A percentile compares a stretch with the other conserved stretches of the same genome.
Conservation (phyloP, 176 grass and related monocot species). For the Typha latifolia region DNA sequence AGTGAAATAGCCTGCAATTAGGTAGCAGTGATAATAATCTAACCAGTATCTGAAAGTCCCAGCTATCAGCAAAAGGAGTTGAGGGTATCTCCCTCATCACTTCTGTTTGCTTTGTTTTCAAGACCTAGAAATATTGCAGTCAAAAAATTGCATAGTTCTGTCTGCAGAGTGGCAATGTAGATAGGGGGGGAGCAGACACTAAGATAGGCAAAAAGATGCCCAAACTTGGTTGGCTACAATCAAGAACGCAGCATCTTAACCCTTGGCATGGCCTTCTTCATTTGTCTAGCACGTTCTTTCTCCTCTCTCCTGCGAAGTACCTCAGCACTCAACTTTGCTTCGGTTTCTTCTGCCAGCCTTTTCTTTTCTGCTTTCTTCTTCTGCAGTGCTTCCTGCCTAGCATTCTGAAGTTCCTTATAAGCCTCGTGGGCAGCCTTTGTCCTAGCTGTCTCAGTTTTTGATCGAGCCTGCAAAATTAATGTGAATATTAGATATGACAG, state of each 20-base stretch:
- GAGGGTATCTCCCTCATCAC: too few species aligned
- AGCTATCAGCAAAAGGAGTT: too few species aligned
- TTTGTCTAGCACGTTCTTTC: slow-evolving; percentile 71
- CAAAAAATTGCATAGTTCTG: too few species aligned
- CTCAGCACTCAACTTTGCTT: slow-evolving; percentile 68
- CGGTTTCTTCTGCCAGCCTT: slow-evolving; percentile 60
- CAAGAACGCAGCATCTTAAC: slow-evolving; percentile 82
- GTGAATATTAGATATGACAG: background rate
- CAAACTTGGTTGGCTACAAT: background rate
- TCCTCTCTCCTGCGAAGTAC: slow-evolving; percentile 83
- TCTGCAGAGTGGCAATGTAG: too few species aligned
- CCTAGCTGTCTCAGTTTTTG: slow-evolving; percentile 78
- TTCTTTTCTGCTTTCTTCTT: slow-evolving; percentile 77
- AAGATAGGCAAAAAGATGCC: too few species aligned
- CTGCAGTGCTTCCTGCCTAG: slow-evolving; percentile 60
- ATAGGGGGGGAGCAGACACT: too few species aligned
- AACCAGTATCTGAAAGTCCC: too few species aligned
- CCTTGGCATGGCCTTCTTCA: slow-evolving; percentile 75
- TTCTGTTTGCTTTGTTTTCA: too few species aligned
- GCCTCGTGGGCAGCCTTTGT: slow-evolving; percentile 72
- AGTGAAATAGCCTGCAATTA: too few species aligned
- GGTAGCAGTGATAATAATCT: too few species aligned
- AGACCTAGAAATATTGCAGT: too few species aligned
- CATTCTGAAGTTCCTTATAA: slow-evolving; percentile 63
- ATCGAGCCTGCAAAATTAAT: slow-evolving; percentile 35